Conservation (phyloP, 257 asterid genomes). For the Rhazya stricta region DNA sequence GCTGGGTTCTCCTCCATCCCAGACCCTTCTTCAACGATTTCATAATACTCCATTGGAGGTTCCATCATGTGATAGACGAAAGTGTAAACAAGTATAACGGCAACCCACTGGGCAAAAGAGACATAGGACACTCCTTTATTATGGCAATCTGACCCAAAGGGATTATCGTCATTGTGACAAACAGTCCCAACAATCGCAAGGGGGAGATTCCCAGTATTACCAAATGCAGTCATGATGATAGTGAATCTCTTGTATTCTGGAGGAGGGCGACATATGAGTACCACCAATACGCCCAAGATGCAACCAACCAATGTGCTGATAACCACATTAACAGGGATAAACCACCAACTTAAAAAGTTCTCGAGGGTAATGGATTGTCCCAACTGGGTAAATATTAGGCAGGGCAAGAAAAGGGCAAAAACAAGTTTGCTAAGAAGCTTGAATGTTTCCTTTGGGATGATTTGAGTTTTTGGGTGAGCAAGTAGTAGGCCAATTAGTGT, state of each 20-base stretch:
- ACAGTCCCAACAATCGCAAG: slow-evolving; percentile 34
- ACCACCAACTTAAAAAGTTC: slow-evolving; percentile 37
- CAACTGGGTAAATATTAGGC: slow-evolving; percentile 33
- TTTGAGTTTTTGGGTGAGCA: slow-evolving; percentile 24
- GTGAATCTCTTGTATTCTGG: slow-evolving; percentile 34
- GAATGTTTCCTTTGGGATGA: slow-evolving; percentile 35
- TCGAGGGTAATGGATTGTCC: slow-evolving; percentile 33
- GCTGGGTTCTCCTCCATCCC: neutral
- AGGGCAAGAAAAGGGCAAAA: slow-evolving; percentile 42
- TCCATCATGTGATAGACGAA: slow-evolving; percentile 44
- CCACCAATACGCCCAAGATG: slow-evolving; percentile 32
- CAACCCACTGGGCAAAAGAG: slow-evolving; percentile 38
- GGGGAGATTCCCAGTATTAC: slow-evolving; percentile 40
- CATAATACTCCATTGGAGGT: slow-evolving; percentile 33
- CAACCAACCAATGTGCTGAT: slow-evolving; percentile 34
- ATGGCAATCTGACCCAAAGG: slow-evolving; percentile 34
- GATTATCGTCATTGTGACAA: slow-evolving; percentile 31
- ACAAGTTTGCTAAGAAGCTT: slow-evolving; percentile 43
- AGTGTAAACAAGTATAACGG: slow-evolving; percentile 37
- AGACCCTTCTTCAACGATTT: slow-evolving; percentile 23
- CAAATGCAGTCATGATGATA: slow-evolving; percentile 42
- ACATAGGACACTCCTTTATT: slow-evolving; percentile 35
- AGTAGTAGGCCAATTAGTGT: slow-evolving; percentile 30
- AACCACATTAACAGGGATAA: slow-evolving; percentile 38
- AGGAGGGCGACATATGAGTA: slow-evolving; percentile 33